A percentile compares a stretch with the other conserved stretches of the same genome.
Evolutionary conservation across 2,329 filamentous ascomycete species (phyloP).

Genomic region (Thielaviopsis punctulata): DNA sequence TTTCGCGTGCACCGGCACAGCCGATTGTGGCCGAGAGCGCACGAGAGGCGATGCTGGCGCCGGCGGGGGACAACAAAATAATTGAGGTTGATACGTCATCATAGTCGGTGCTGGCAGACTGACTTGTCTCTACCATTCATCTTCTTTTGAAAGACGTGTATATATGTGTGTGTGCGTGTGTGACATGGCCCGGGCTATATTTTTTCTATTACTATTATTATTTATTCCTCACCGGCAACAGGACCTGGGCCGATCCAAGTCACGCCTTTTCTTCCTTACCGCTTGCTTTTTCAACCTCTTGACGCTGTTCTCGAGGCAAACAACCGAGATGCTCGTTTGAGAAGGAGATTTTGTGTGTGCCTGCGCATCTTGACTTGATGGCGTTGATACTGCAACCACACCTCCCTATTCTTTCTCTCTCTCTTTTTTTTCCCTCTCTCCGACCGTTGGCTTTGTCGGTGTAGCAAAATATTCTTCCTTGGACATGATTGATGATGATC

Average conservation of each 20-base stretch:
- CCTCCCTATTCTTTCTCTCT: too few relatives aligned
- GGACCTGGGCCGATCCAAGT: too few relatives aligned
- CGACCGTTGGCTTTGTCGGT: not conserved
- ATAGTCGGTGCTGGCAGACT: not conserved
- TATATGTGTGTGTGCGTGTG: too few relatives aligned
- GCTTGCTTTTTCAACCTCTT: too few relatives aligned
- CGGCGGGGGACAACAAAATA: not conserved
- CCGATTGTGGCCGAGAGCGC: not conserved
- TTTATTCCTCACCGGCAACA: too few relatives aligned
- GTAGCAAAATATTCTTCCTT: constrained; percentile 2
- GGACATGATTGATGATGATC: not conserved
- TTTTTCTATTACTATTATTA: too few relatives aligned
- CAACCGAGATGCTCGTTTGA: too few relatives aligned
- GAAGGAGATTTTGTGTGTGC: not conserved
- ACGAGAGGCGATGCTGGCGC: not conserved
- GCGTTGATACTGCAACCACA: not conserved
- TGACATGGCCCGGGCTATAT: not conserved
- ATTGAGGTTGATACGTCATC: not conserved
- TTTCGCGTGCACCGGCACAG: not conserved
- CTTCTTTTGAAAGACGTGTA: too few relatives aligned
- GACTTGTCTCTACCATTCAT: too few relatives aligned
- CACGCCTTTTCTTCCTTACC: too few relatives aligned
- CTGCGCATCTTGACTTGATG: not conserved
- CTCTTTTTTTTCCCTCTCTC: too few relatives aligned
- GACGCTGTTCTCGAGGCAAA: not conserved